Conservation (phyloP, 2,329 filamentous ascomycete species). For the Penicillium sp. region DNA sequence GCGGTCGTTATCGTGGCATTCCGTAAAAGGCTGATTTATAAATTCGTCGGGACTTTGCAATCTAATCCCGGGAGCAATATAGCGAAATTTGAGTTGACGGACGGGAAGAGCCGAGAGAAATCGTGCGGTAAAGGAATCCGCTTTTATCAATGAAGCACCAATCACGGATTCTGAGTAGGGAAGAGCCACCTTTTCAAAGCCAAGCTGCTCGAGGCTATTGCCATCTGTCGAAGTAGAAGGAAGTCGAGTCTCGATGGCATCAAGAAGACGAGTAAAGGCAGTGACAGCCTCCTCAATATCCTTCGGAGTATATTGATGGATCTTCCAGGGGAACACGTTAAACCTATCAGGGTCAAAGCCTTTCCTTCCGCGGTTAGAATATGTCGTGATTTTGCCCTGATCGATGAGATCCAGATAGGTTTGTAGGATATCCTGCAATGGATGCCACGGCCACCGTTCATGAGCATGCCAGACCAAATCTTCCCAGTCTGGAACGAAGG, state of each 20-base stretch:
- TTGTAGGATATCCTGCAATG: slow-evolving; percentile 5
- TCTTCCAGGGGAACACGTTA: background rate
- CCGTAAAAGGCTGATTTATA: slow-evolving; percentile 7
- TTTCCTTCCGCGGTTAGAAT: background rate
- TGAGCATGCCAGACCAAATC: background rate
- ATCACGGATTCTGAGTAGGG: background rate
- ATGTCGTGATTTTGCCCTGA: slow-evolving; percentile 8
- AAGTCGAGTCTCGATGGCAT: background rate
- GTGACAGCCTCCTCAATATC: slow-evolving; percentile 1
- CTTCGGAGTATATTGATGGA: slow-evolving; percentile 1
- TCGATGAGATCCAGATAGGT: slow-evolving; percentile 5
- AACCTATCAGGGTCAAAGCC: too few species aligned
- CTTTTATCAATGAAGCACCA: background rate
- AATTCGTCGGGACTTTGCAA: slow-evolving; percentile 9
- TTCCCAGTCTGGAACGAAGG: slow-evolving; percentile 6
- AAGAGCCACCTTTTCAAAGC: background rate
- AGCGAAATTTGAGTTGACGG: slow-evolving; percentile 8
- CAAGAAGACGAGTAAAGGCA: background rate
- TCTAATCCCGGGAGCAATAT: slow-evolving; percentile 17
- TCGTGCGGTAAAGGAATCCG: background rate
- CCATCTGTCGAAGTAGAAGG: background rate
- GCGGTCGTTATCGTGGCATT: background rate
- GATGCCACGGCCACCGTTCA: slow-evolving; percentile 3
- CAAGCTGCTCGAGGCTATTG: background rate
- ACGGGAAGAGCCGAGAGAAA: slow-evolving; percentile 6